phyloP scores from a whole-genome alignment of 768 basidiomycete species.

The Suillus subaureus region DNA sequence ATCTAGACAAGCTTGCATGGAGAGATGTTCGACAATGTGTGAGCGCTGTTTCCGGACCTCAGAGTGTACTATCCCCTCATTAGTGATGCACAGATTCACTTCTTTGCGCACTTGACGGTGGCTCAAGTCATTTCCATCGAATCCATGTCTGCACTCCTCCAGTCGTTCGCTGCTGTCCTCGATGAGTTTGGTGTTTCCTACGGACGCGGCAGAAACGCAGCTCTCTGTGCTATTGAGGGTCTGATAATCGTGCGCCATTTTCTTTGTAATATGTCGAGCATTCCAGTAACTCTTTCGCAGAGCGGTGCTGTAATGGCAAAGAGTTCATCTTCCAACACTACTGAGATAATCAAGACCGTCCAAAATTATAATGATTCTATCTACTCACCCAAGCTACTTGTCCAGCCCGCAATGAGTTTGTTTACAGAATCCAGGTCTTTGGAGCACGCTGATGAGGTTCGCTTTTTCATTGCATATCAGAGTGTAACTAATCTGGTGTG shows the following conservation, averaged over 20 bases:
- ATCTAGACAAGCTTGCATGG: conserved; percentile 90
- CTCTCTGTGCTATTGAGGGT: conserved; percentile 80
- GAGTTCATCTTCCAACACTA: conserved; percentile 57
- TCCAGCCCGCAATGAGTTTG: conserved; percentile 61
- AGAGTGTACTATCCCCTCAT: neutral
- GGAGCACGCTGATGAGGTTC: conserved; percentile 67
- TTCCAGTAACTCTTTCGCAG: conserved; percentile 36
- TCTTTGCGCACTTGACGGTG: conserved; percentile 87
- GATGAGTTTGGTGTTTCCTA: conserved; percentile 90
- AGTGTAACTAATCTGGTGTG: conserved; percentile 11
- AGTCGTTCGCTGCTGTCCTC: conserved; percentile 83
- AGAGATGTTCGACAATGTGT: conserved; percentile 87
- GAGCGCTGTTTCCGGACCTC: conserved; percentile 34
- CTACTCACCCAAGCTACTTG: conserved; percentile 58
- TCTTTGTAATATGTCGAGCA: neutral
- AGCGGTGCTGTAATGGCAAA: conserved; percentile 68
- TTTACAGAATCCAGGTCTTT: conserved; percentile 43
- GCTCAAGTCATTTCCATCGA: conserved; percentile 73
- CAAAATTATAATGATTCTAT: conserved; percentile 70
- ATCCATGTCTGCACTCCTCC: conserved; percentile 80
- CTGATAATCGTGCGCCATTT: conserved; percentile 63
- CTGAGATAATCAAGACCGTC: conserved; percentile 72
- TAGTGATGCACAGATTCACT: conserved; percentile 67
- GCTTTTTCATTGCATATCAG: conserved; percentile 6
- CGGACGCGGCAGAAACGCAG: conserved; percentile 80